phyloP scores from a whole-genome alignment of 352 stramenopile genomes.

The Globisporangium recalcitrans region DNA sequence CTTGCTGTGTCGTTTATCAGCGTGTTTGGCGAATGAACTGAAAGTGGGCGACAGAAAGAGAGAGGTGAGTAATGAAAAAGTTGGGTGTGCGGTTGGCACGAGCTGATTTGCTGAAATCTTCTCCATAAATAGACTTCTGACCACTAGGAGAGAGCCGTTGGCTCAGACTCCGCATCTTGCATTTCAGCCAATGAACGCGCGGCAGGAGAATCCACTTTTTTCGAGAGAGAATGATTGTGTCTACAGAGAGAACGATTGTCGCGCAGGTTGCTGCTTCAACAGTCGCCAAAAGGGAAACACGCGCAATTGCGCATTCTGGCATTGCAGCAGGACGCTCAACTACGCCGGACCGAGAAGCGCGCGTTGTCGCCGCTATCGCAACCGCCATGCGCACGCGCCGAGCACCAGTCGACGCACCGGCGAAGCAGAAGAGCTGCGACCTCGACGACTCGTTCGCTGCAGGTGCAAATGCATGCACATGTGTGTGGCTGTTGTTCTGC shows the following conservation, averaged over 20 bases:
- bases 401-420: neutral
- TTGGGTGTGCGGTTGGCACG: slow-evolving; percentile 16
- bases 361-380: neutral
- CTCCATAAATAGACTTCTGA: slow-evolving; percentile 19
- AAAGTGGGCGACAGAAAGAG: neutral
- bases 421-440: slow-evolving; percentile 25
- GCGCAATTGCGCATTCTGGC: slow-evolving; percentile 10
- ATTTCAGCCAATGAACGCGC: slow-evolving; percentile 6
- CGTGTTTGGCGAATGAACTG: slow-evolving; percentile 13
- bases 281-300: neutral
- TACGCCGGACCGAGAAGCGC: neutral
- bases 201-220: slow-evolving; percentile 1
- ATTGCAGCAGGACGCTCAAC: neutral
- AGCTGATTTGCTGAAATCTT: slow-evolving; percentile 39
- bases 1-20: neutral
- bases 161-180: slow-evolving; percentile 2
- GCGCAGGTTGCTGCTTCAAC: neutral
- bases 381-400: neutral
- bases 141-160: slow-evolving; percentile 8
- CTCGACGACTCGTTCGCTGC: slow-evolving; percentile 28
- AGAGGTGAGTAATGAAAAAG: too few species aligned
- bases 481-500: neutral
- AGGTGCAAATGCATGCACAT: slow-evolving; percentile 1
- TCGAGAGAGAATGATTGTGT: slow-evolving; percentile 5
- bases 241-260: neutral